Base-by-base conservation (phyloP, 768 basidiomycete genomes). In the Stropharia rugosoannulata region DNA sequence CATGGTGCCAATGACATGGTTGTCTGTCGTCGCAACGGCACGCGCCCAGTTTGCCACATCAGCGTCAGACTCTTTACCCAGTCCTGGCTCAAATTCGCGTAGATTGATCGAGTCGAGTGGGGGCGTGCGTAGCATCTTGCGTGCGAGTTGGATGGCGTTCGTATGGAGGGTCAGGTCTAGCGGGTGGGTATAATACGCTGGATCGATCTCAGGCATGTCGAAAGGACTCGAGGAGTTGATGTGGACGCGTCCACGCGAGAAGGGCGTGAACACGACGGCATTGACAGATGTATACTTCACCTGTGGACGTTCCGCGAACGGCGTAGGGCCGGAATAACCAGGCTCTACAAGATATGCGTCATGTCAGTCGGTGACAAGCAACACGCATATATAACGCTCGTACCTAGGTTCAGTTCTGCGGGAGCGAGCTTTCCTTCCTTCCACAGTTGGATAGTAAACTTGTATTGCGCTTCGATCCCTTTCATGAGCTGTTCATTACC, bases 201-300 rank as follows among this genome's bases (percentile, higher is more conserved):
- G 80, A 62, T 85, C 77, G 57, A 84, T 80, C 3, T 66, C 62
- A 0, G 83, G 81, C 19, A 70, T 57, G n/a, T 65, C 63, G 56
- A 73, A 73, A 1, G 75, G 69, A 61, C 74, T 63, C 5, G 74
- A 69, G 3, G 78, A 78, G 15, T 67, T 73, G 57, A 82, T 77
- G 44, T 78, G 72, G 19, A 81, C 72, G 6, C 71, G 69, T 15
- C 82, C 82, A 22, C 80, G 73, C 25, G 78, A 76, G 48, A 76
- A 67, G 0, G 78, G 77, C 13, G 60, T 63, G 45, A 69, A 69
- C 6, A 72, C 52, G 13, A 74, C 66, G 11, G 72, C 65, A 54
- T 68, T 71, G 42, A 73, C 62, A 2, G 72, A 57, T 0, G 72
- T 69, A 55, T 64, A 73, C 43, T 70, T 71, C 4, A 55, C 53